Evolutionary conservation across 108 stramenopile genomes (phyloP).

Genomic region (Mayamaea pseudoterrestris): DNA sequence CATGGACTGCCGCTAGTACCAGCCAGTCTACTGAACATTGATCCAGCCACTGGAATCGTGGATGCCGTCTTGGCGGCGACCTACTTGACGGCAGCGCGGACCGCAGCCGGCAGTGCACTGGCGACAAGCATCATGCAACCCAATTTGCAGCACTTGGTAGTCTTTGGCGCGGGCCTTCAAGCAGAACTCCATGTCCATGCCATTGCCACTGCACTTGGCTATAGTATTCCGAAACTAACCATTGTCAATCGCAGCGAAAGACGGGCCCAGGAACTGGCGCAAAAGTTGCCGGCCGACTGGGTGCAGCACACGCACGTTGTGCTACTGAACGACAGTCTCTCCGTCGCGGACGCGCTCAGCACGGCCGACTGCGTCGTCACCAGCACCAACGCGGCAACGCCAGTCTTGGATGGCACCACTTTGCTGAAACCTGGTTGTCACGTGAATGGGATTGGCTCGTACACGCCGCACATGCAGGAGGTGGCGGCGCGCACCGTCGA

Average conservation of each 20-base stretch:
- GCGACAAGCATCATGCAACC: constrained; percentile 34
- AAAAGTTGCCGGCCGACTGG: neutral
- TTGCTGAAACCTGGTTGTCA: constrained; percentile 41
- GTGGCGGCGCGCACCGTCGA: constrained; percentile 26
- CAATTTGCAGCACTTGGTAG: constrained; percentile 25
- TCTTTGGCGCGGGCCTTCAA: constrained; percentile 76
- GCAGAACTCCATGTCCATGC: constrained; percentile 59
- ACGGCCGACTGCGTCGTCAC: constrained; percentile 37
- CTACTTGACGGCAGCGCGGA: constrained; percentile 72
- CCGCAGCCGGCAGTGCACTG: constrained; percentile 64
- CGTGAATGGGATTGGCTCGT: constrained; percentile 64
- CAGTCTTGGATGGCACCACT: constrained; percentile 37
- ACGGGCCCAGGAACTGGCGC: no score
- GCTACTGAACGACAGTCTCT: constrained; percentile 19
- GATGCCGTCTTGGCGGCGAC: constrained; percentile 54
- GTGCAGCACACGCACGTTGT: no score
- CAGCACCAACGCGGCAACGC: constrained; percentile 51
- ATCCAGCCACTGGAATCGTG: constrained; percentile 55
- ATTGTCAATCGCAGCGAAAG: constrained; percentile 70
- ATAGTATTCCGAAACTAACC: constrained; percentile 39
- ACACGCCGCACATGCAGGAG: constrained; percentile 62
- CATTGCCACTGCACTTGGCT: constrained; percentile 33
- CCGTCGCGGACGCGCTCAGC: constrained; percentile 21
- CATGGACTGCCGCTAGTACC: constrained; percentile 50
- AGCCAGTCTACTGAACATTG: constrained; percentile 50